Base-by-base conservation (phyloP, 2,329 filamentous ascomycete genomes). In the Rachicladosporium sp. region DNA sequence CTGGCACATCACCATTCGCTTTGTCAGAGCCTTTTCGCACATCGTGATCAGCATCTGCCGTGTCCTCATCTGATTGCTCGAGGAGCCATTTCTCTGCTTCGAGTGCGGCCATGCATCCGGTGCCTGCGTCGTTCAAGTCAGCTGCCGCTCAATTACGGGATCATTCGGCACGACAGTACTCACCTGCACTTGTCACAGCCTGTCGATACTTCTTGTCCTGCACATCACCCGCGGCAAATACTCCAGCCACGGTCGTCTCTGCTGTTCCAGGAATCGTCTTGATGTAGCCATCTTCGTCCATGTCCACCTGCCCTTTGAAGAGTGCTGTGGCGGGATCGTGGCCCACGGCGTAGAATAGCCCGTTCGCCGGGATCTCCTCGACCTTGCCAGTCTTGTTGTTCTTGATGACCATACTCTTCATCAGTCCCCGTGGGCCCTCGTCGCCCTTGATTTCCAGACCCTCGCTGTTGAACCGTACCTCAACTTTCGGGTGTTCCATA, bases 121-220 rank as follows among this genome's bases (percentile, higher is more conserved):
- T 87, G 44, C 88, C 85, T 88, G 33, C 31, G 13, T 33, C 30
- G 30, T 21, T n/a, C 33, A 12, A 33, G 46, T 52, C 38, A 50
- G 43, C n/a, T n/a, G n/a, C n/a, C n/a, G n/a, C n/a, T n/a, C n/a
- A n/a, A n/a, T n/a, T n/a, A n/a, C n/a, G n/a, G n/a, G n/a, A n/a
- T n/a, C n/a, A n/a, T n/a, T n/a, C n/a, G n/a, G n/a, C n/a, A n/a
- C n/a, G n/a, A n/a, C n/a, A n/a, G n/a, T 50, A 75, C 80, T 59
- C 70, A 87, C 86, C 89, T 53, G 91, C 91, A 67, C 88, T 95
- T 48, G 91, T 98, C 50, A 98, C 93, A 35, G 91, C 91, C 69
- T 98, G 91, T 60, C 91, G 78, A 64, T 98, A 98, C 59, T 81
- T 78, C 80, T 96, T 98, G 62, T 98, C 93, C 70, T 98, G 91